Evolutionary conservation across 495 filamentous ascomycete species (phyloP).

Genomic region (Aspergillus heteromorphus): DNA sequence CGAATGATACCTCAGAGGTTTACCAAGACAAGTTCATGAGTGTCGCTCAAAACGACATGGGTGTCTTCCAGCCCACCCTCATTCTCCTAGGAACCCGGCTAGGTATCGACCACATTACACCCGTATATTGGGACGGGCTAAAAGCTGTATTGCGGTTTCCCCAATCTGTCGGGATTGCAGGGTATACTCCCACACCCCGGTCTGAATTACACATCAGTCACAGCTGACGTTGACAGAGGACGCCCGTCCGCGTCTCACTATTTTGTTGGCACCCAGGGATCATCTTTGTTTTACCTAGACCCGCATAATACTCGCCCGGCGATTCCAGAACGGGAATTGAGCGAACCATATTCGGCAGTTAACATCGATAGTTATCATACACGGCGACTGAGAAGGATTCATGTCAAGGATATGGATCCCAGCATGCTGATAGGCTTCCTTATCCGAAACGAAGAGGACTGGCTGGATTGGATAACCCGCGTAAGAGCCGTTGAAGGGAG

Average conservation of each 20-base stretch:
- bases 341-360: conserved; percentile 54
- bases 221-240: conserved; percentile 49
- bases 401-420: conserved; percentile 91
- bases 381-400: conserved; percentile 70
- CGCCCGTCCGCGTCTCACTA: conserved; percentile 94
- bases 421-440: conserved; percentile 99
- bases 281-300: conserved; percentile 90
- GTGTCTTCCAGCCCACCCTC: conserved; percentile 72
- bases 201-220: neutral
- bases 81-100: conserved; percentile 83
- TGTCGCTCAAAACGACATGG: conserved; percentile 59
- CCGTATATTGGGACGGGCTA: conserved; percentile 86
- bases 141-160: conserved; percentile 73
- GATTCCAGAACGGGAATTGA: conserved; percentile 50
- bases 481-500: conserved; percentile 70
- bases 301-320: conserved; percentile 75
- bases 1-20: conserved; percentile 83
- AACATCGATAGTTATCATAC: conserved; percentile 86
- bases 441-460: conserved; percentile 76
- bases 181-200: conserved; percentile 49
- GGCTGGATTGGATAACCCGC: conserved; percentile 69
- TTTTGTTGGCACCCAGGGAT: conserved; percentile 90
- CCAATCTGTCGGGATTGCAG: conserved; percentile 92
- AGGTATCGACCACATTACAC: conserved; percentile 89
- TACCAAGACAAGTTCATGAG: conserved; percentile 83